Conservation (phyloP, 352 stramenopile species). For the Globisporangium canariense region DNA sequence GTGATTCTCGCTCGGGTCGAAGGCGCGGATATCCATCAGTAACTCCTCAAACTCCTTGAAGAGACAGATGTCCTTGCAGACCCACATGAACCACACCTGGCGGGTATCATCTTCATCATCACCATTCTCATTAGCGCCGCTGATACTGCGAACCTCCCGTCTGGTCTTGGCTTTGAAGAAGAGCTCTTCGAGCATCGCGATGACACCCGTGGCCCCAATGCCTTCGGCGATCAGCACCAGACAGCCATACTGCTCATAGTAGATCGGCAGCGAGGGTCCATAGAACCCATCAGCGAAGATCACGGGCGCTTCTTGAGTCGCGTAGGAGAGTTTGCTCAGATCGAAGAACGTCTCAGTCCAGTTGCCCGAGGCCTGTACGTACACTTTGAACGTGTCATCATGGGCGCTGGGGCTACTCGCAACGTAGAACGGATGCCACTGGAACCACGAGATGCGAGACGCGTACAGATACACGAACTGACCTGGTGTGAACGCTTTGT, state of each 20-base stretch:
- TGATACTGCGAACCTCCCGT: not conserved
- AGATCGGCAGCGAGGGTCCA: conserved; percentile 12
- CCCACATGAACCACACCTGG: conserved; percentile 30
- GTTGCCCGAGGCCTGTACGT: conserved; percentile 17
- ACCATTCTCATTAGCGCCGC: not conserved
- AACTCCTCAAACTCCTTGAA: conserved; percentile 34
- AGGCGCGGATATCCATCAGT: conserved; percentile 19
- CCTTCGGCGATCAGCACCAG: conserved; percentile 31
- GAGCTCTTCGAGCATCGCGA: conserved; percentile 29
- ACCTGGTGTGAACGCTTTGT: conserved; percentile 19
- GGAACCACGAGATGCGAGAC: conserved; percentile 25
- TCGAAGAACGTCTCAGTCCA: conserved; percentile 27
- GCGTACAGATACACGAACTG: conserved; percentile 32
- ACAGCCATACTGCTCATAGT: conserved; percentile 28
- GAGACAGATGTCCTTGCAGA: conserved; percentile 22
- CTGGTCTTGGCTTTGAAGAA: conserved; percentile 14
- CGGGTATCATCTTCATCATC: not conserved
- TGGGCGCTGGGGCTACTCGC: conserved; percentile 22
- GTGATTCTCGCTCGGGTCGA: conserved; percentile 23
- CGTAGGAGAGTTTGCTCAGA: conserved; percentile 26
- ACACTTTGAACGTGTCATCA: conserved; percentile 23
- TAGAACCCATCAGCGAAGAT: conserved; percentile 35
- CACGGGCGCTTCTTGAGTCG: conserved; percentile 19
- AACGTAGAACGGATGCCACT: conserved; percentile 32
- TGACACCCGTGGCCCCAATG: conserved; percentile 22